phyloP scores from a whole-genome alignment of 495 filamentous ascomycete genomes.

The Rhypophila decipiens region DNA sequence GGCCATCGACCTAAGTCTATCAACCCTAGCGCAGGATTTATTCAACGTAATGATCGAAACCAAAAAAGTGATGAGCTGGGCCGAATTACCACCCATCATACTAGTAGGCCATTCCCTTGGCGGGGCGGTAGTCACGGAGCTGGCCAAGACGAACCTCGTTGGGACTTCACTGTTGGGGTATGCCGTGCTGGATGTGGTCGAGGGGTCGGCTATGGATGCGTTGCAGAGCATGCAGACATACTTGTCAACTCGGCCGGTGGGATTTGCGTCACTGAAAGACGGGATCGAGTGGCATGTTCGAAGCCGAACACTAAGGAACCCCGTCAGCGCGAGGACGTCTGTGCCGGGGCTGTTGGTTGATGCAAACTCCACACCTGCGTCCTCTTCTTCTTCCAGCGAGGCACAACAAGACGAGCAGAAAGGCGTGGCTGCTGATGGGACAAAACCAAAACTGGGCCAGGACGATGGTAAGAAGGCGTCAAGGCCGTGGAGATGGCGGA shows the following conservation, averaged over 20 bases:
- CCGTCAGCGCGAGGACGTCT: slow-evolving; percentile 69
- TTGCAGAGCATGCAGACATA: slow-evolving; percentile 90
- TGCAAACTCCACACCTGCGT: too few species aligned
- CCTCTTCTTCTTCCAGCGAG: not conserved
- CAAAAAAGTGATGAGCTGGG: slow-evolving; percentile 60
- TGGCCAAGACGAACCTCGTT: slow-evolving; percentile 35
- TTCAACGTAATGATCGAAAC: slow-evolving; percentile 61
- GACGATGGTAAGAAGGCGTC: not conserved
- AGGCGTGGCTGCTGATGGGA: not conserved
- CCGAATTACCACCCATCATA: slow-evolving; percentile 63
- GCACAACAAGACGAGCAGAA: not conserved
- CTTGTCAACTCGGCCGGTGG: slow-evolving; percentile 71
- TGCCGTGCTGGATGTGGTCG: slow-evolving; percentile 91
- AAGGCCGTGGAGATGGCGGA: slow-evolving; percentile 71
- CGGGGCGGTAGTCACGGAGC: slow-evolving; percentile 85
- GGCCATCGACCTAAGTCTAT: slow-evolving; percentile 55
- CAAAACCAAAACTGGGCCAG: too few species aligned
- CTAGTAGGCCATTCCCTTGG: slow-evolving; percentile 93
- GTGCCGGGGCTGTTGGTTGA: slow-evolving; percentile 74
- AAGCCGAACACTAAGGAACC: slow-evolving; percentile 81
- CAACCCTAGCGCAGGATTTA: slow-evolving; percentile 68
- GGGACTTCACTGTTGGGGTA: slow-evolving; percentile 71
- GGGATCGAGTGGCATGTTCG: slow-evolving; percentile 94
- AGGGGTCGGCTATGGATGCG: slow-evolving; percentile 83
- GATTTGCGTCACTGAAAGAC: slow-evolving; percentile 65